Base-by-base conservation (phyloP, 331 rosid genomes). In the Arachis monticola region DNA sequence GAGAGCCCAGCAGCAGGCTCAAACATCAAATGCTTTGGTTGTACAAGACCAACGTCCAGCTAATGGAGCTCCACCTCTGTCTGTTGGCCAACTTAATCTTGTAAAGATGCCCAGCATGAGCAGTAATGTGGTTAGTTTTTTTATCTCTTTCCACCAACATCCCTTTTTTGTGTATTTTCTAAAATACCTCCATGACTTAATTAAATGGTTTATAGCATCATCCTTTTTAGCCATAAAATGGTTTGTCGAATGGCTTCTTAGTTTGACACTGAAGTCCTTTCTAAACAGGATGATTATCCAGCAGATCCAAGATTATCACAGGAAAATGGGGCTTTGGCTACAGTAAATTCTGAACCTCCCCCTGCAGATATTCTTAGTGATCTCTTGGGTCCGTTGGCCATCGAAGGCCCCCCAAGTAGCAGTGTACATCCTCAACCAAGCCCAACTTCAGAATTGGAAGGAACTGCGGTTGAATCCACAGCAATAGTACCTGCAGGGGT, bases 401-500 rank as follows among this genome's bases (percentile, higher is more conserved):
- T 95, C 75, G 98, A 89, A 86, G 99, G 94, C 56, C 96, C 98
- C 80, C 96, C 97, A 0, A 8, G 89, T 69, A 64, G 62, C 78
- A 58, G 71, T 79, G 80, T 44, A 71, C 85, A 76, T 60, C 72
- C 87, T 58, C 90, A 81, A 56, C 80, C 75, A 10, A 76, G 67
- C 76, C 48, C 80, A 67, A 74, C 45, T 84, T 66, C 88, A 32
- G 93, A 87, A 70, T 57, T 77, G 74, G 96, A 90, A 58, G 89
- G 72, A 56, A 72, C 63, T 80, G 81, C 67, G 70, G 87, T 66
- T 60, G 98, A 95, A 31, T 88, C 88, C 57, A 69, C 95, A 8
- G 98, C 99, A 71, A 89, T 95, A 69, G 99, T 95, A 61, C 98
- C 97, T 64, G 92, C 87, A 52, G 99, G 85, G 17, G 94, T 85